Conservation (phyloP, 352 stramenopile species). For the Phytophthora aleatoria region DNA sequence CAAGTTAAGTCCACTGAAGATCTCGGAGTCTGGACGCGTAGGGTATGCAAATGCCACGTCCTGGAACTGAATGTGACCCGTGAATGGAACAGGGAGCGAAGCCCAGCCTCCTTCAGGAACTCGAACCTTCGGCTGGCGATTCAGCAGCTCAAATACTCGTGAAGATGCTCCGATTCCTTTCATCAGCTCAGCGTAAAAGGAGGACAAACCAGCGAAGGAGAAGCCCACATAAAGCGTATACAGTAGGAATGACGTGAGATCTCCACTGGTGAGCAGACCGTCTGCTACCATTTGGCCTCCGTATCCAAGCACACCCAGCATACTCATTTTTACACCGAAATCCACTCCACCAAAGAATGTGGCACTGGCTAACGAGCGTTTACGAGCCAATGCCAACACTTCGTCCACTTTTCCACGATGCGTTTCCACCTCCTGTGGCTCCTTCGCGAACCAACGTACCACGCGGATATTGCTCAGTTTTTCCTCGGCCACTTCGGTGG, state of each 20-base stretch:
- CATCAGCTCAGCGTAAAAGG: conserved; percentile 92
- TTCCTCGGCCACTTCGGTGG: conserved; percentile 93
- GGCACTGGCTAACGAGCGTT: conserved; percentile 77
- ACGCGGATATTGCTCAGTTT: conserved; percentile 92
- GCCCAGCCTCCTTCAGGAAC: conserved; percentile 38
- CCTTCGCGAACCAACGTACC: conserved; percentile 91
- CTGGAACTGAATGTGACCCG: conserved; percentile 75
- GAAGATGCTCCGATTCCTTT: conserved; percentile 89
- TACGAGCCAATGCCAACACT: conserved; percentile 65
- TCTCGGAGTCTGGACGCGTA: conserved; percentile 53
- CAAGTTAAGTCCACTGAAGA: conserved; percentile 59
- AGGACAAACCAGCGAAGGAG: conserved; percentile 89
- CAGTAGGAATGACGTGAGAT: conserved; percentile 93
- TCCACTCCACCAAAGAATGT: conserved; percentile 88
- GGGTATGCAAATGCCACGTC: conserved; percentile 84
- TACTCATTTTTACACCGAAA: conserved; percentile 86
- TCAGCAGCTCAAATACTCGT: conserved; percentile 92
- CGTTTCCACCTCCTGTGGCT: conserved; percentile 67
- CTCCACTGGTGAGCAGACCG: conserved; percentile 85
- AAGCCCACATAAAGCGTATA: conserved; percentile 94
- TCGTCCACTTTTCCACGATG: conserved; percentile 66
- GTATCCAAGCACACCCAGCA: conserved; percentile 92
- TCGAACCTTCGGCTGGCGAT: conserved; percentile 74
- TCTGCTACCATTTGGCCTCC: conserved; percentile 91
- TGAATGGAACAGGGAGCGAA: conserved; percentile 41